Conservation (phyloP, 768 basidiomycete genomes). For the Xerocomus potaroensis region DNA sequence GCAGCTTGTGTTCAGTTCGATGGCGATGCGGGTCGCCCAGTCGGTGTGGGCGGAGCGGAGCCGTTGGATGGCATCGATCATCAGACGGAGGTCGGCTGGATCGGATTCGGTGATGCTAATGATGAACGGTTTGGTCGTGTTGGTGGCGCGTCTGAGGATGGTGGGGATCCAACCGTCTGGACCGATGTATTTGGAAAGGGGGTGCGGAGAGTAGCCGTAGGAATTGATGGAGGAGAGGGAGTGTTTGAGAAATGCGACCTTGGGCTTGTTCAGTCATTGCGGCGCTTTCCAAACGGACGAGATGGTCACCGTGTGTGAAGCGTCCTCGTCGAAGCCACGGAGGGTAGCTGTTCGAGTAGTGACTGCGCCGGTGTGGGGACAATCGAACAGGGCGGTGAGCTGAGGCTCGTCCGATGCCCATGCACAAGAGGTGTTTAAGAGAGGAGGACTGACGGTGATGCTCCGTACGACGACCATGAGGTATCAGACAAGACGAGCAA, state of each 20-base stretch:
- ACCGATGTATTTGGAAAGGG: slow-evolving; percentile 57
- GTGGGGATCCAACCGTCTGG: slow-evolving; percentile 46
- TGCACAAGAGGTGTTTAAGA: slow-evolving; percentile 76
- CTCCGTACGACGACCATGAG: slow-evolving; percentile 58
- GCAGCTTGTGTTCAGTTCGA: slow-evolving; percentile 84
- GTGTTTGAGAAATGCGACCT: slow-evolving; percentile 59
- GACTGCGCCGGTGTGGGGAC: slow-evolving; percentile 68
- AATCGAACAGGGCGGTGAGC: slow-evolving; percentile 61
- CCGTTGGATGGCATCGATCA: slow-evolving; percentile 63
- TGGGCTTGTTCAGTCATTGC: slow-evolving; percentile 5
- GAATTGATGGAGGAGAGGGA: slow-evolving; percentile 69
- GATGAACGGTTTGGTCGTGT: slow-evolving; percentile 61
- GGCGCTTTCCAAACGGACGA: background rate
- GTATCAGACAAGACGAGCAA: slow-evolving; percentile 1
- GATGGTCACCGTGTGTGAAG: slow-evolving; percentile 50
- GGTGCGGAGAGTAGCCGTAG: slow-evolving; percentile 83
- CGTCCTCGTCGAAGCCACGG: slow-evolving; percentile 65
- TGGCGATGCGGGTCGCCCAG: slow-evolving; percentile 47
- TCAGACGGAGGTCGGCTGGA: slow-evolving; percentile 44
- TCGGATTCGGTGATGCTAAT: slow-evolving; percentile 72
- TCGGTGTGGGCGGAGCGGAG: slow-evolving; percentile 40
- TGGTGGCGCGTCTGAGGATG: slow-evolving; percentile 34
- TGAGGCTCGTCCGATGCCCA: slow-evolving; percentile 74
- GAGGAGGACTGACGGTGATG: slow-evolving; percentile 54
- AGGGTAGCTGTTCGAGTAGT: slow-evolving; percentile 76